Percentiles rank a stretch among this genome's conserved stretches.
phyloP scores from a whole-genome alignment of 768 basidiomycete genomes.

The Mycena latifolia region DNA sequence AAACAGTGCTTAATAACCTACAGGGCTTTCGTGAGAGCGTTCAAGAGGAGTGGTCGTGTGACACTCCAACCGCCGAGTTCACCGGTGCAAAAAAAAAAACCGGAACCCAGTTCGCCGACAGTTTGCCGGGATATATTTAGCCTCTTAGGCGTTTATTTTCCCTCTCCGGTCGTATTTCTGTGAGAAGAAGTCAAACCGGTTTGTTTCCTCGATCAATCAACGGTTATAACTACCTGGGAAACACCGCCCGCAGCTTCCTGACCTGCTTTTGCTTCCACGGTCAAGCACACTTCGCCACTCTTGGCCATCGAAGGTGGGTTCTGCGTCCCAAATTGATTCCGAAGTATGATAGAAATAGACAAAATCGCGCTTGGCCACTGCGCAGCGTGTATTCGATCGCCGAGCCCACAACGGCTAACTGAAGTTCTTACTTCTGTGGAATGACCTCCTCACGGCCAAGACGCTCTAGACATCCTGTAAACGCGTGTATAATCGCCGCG shows the following conservation, averaged over 20 bases:
- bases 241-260: conserved; percentile 1
- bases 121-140: conserved; percentile 1
- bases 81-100: conserved; percentile 11
- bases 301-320: conserved; percentile 12
- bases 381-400: conserved; percentile 24
- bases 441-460: conserved; percentile 12
- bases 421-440: neutral
- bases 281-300: conserved; percentile 3
- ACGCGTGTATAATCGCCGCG: neutral
- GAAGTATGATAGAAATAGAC: conserved; percentile 18
- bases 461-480: neutral
- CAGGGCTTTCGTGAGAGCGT: too few species aligned
- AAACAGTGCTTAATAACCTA: too few species aligned
- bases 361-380: conserved; percentile 25
- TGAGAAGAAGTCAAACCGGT: conserved; percentile 9
- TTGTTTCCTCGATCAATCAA: conserved; percentile 24
- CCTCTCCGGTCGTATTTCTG: neutral
- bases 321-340: conserved; percentile 3
- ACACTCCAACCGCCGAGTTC: conserved; percentile 5
- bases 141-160: conserved; percentile 3
- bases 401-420: conserved; percentile 1
- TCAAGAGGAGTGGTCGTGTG: too few species aligned
- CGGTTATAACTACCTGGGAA: conserved; percentile 3
- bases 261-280: conserved; percentile 1
- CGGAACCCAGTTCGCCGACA: too few species aligned